A percentile compares a stretch with the other conserved stretches of the same genome.
Conservation (phyloP, 2,329 filamentous ascomycete species). For the Neophaeococcomyces mojaviensis region DNA sequence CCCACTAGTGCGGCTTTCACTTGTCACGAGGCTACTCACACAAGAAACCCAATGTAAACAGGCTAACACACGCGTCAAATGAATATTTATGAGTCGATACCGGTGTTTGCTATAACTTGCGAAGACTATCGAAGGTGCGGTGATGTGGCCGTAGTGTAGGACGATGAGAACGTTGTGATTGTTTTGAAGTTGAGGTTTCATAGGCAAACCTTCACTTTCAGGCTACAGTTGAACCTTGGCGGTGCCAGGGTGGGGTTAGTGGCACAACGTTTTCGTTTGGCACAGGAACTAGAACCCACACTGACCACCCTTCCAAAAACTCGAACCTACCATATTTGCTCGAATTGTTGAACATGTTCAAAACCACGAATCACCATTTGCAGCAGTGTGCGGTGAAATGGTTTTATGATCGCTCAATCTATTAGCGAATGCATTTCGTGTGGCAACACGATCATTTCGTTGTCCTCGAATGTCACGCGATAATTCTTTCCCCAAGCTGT, state of each 20-base stretch:
- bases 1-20: no score
- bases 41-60: no score
- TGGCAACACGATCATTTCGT: conserved; percentile 6
- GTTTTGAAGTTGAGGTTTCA: no score
- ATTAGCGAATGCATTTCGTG: conserved; percentile 2
- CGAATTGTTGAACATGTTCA: neutral
- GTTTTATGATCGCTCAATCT: neutral
- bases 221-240: neutral
- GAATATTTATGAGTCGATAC: no score
- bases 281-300: neutral
- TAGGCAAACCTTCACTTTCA: conserved; percentile 8
- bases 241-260: neutral
- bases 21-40: no score
- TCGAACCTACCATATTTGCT: neutral
- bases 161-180: no score
- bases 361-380: neutral
- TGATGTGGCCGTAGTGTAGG: neutral
- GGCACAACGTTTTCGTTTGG: no score
- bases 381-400: neutral
- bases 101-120: no score
- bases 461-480: conserved; percentile 6
- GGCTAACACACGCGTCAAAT: no score
- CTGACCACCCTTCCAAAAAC: neutral
- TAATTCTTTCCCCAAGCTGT: neutral
- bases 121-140: conserved; percentile 3